Base-by-base conservation (phyloP, 208 protist genomes). In the Acanthamoeba lenticulata region DNA sequence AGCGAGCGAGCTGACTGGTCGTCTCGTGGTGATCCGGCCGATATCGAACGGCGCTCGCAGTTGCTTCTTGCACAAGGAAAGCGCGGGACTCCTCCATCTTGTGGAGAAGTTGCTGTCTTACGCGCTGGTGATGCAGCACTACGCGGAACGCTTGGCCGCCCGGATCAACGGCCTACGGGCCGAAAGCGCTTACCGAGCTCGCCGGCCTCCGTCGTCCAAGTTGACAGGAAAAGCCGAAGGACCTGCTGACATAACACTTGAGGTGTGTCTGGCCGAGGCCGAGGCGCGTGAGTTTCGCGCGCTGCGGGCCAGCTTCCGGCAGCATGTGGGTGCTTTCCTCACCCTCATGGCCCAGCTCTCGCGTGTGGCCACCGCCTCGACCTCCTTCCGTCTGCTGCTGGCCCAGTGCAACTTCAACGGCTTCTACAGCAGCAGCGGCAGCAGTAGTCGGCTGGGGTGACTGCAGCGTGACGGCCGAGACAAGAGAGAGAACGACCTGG, bases 361-460 rank as follows among this genome's bases (percentile, higher is more conserved):
- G 29, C 44, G 21, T 44, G 44, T 45, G 15, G 36, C 27, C 15
- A 5, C 36, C 38, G 6, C 34, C 21, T 1, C 67, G 2, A 9
- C 17, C 67, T 7, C 0, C 21, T n/a, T 5, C 4, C 0, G 36
- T 4, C 67, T 77, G 34, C 67, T 77, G 34, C 67, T 77, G 27
- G 19, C 67, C 36, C 67, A 77, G 67, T 29, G 32, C 29, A 57
- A 86, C 77, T 86, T 86, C 77, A 86, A 86, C 77, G 17, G 9
- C 77, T 86, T n/a, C 77, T 86, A 86, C 24, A n/a, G n/a, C n/a
- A n/a, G n/a, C n/a, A n/a, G n/a, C n/a, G n/a, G n/a, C n/a, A n/a
- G n/a, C n/a, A n/a, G n/a, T n/a, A n/a, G n/a, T n/a, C n/a, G n/a
- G n/a, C n/a, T n/a, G n/a, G n/a, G n/a, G n/a, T n/a, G n/a, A n/a